Base-by-base conservation (phyloP, 352 stramenopile species). In the Saprolegnia diclina region DNA sequence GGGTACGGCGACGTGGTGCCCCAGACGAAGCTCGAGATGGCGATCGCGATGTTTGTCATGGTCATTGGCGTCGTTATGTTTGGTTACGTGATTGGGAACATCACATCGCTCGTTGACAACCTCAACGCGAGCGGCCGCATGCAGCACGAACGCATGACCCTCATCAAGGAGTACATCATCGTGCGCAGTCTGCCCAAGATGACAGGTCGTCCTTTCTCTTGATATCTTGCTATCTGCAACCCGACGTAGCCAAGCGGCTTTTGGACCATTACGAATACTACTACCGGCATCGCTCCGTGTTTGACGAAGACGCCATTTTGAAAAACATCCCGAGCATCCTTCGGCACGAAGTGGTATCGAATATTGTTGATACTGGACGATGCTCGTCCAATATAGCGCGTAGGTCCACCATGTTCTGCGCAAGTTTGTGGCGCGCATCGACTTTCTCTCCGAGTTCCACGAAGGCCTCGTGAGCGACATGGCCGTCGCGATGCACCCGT, bases 131-230 rank as follows among this genome's bases (percentile, higher is more conserved):
- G 79, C 10, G 79, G 80, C 0, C 76, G 81, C 14, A 81, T 89
- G 10, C 89, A 91, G 42, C 79, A 90, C 32, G 78, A 92, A 64
- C 82, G 79, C 18, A 83, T 92, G 76, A 89, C 80, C 10, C 77
- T 76, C 14, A 74, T 94, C 19, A 92, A 92, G 67, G 87, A 94
- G 70, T 94, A 93, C 56, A 85, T 94, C 35, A 85, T 90, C 62
- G 91, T 83, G 35, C 83, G 83, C n/a, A 69, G 71, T n/a, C 80
- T 94, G 71, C 83, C 83, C 4, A 85, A 81, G 45, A 77, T 88
- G 55, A 38, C 22, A 14, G 57, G 57, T 66, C 10, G 13, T 14
- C 32, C 26, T 11, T 35, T 18, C 56, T 46, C 35, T 14, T 11
- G 7, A 45, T 16, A 16, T 7, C 38, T 45, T 13, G 37, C 11